Base-by-base conservation (phyloP, 495 filamentous ascomycete species). In the Diplogelasinospora grovesii region DNA sequence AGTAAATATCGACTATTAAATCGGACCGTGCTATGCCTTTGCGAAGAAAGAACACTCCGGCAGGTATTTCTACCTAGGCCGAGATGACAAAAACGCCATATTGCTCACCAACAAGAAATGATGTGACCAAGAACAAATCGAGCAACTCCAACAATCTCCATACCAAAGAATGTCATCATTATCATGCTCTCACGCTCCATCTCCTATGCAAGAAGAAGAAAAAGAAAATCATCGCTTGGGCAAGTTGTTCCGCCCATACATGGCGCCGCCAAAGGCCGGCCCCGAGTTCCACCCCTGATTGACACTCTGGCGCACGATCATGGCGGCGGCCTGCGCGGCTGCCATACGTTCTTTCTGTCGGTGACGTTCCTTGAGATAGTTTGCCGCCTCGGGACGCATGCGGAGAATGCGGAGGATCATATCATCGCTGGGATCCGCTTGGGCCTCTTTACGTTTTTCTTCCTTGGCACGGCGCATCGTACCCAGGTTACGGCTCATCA, bases 341-440 rank as follows among this genome's bases (percentile, higher is more conserved):
- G 88, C 87, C 53, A 96, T 75, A 50, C 90, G 70, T 67, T 97
- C 92, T 67, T 89, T 90, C 66, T 99, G 92, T 43, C 93, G 76
- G 56, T 85, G 89, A 15, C 92, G 70, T 61, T 97, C 89, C 39
- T 82, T 84, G 36, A 99, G 68, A 66, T 99, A 99, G 25, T 75
- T 66, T 27, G 80, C 78, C n/a, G 92, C 93, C 68, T 97, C 92
- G 11, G 89, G 89, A 34, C 92, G 71, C 92, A 99, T 99, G 34
- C 92, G 78, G 49, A 99, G 61, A 46, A 99, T 97, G 10, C 92
- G 77, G 26, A 99, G 64, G 46, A 99, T 97, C 85, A 97, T 96
- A 58, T 99, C 92, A 58, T 99, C 92, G 57, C 83, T 95, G 6
- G 93, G 89, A 50, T 97, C 93, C 3, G 93, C 90, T 59, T 99